Conservation (phyloP, 352 stramenopile species). For the Phytophthora palmivora region DNA sequence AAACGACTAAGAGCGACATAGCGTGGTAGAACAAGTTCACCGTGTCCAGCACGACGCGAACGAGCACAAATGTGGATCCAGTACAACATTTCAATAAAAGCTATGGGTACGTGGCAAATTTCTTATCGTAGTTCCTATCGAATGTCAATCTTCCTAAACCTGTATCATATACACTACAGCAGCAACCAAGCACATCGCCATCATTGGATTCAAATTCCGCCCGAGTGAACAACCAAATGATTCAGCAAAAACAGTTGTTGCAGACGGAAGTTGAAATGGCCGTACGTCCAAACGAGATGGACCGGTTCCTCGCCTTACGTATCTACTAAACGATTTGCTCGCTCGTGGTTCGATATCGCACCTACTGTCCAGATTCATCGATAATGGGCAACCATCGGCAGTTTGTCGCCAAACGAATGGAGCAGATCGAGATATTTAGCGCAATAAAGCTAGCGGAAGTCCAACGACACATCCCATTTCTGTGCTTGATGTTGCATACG, state of each 20-base stretch:
- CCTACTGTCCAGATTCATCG: neutral
- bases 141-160: too few relatives aligned
- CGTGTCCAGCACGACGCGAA: too few relatives aligned
- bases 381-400: neutral
- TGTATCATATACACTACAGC: too few relatives aligned
- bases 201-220: neutral
- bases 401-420: neutral
- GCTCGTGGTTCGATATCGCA: constrained; percentile 2
- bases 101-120: too few relatives aligned
- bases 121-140: too few relatives aligned
- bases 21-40: neutral
- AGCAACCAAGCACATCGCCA: too few relatives aligned
- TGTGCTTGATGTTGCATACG: neutral
- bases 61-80: too few relatives aligned
- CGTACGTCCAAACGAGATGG: neutral
- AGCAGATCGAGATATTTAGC: constrained; percentile 1
- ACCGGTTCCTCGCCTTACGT: constrained; percentile 1
- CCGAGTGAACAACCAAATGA: neutral
- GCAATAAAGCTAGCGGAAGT: neutral
- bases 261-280: constrained; percentile 3
- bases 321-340: neutral
- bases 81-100: too few relatives aligned
- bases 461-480: constrained; percentile 21
- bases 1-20: constrained; percentile 11
- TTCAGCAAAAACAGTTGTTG: constrained; percentile 11